Base-by-base conservation (phyloP, 331 rosid genomes). In the Phaseolus coccineus region DNA sequence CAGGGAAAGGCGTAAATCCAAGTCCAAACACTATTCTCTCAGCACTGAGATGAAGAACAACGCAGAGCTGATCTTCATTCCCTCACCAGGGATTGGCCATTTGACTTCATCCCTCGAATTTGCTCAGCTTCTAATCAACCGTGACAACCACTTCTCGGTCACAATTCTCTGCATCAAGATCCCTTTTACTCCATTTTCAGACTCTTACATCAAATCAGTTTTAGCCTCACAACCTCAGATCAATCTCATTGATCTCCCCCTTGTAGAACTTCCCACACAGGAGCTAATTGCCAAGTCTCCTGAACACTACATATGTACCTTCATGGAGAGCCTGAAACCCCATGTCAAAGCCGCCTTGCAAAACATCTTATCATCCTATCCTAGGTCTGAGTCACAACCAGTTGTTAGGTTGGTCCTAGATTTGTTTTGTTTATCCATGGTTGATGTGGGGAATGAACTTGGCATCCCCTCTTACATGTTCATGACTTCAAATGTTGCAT, bases 391-490 rank as follows among this genome's bases (percentile, higher is more conserved):
- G 11, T 71, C 84, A 59, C 63, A 44, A 55, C 62, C 77, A 9
- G 74, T 83, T 76, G 77, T 85, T 44, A 77, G 78, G 6, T 57
- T 85, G 70, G 80, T 87, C 71, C 61, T 87, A 35, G 83, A 68
- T 77, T 56, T 77, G 39, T 80, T 85, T 22, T 79, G 87, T 52
- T 2, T 65, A 42, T 39, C 89, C 31, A 68, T 88, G 91, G 24
- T 84, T 61, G 93, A 88, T 24, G 87, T 87, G 16, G 93, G 84
- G 31, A 61, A 81, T 14, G 91, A 90, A 53, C 42, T 87, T 1
- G 85, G 84, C 2, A 77, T 88, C 22, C 93, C 91, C 30, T 71
- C 89, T 63, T 91, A 87, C 53, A 2, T 89, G 30, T 87, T 74
- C 19, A 40, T 82, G 51, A 77, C 93, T 4, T 46, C 86, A 13